Evolutionary conservation across 2,329 filamentous ascomycete species (phyloP).

Genomic region (Talaromyces sp.): DNA sequence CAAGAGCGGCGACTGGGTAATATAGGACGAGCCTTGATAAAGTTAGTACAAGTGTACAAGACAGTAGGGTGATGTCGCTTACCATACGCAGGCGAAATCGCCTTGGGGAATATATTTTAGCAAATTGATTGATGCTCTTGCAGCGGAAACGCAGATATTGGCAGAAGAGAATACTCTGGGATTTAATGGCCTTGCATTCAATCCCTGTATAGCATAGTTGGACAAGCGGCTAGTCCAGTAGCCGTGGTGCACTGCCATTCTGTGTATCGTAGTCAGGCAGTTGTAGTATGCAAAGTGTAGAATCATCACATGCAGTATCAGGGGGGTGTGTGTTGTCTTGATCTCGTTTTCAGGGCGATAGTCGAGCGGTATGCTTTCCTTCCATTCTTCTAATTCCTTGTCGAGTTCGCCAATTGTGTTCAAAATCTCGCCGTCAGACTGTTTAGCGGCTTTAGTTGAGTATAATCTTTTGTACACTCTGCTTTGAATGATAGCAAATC

Average conservation of each 20-base stretch:
- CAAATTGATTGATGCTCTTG: conserved; percentile 85
- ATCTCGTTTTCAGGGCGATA: conserved; percentile 98
- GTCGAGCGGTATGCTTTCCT: conserved; percentile 89
- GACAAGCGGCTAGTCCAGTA: conserved; percentile 96
- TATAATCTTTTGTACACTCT: conserved; percentile 92
- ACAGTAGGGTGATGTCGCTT: conserved; percentile 34
- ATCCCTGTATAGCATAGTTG: conserved; percentile 89
- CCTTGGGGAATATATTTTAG: conserved; percentile 96
- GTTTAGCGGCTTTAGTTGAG: conserved; percentile 84
- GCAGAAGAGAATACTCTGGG: conserved; percentile 93
- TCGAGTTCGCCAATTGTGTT: conserved; percentile 96
- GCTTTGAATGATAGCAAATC: conserved; percentile 86
- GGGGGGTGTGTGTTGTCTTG: conserved; percentile 81
- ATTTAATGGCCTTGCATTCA: conserved; percentile 87
- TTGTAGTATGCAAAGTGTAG: conserved; percentile 98
- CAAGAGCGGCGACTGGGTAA: conserved; percentile 90
- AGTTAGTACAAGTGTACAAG: conserved; percentile 27
- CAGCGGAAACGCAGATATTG: conserved; percentile 86
- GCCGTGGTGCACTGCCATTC: conserved; percentile 96
- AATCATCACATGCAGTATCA: conserved; percentile 92
- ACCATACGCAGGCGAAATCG: conserved; percentile 94
- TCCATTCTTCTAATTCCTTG: conserved; percentile 87
- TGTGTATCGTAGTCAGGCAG: conserved; percentile 93
- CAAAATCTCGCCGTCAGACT: conserved; percentile 86
- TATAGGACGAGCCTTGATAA: conserved; percentile 75